These are phyloP conservation scores for Diplogelasinospora grovesii DNA, from an alignment of 495 filamentous ascomycete genomes.

Conservation along the genomic window DNA sequence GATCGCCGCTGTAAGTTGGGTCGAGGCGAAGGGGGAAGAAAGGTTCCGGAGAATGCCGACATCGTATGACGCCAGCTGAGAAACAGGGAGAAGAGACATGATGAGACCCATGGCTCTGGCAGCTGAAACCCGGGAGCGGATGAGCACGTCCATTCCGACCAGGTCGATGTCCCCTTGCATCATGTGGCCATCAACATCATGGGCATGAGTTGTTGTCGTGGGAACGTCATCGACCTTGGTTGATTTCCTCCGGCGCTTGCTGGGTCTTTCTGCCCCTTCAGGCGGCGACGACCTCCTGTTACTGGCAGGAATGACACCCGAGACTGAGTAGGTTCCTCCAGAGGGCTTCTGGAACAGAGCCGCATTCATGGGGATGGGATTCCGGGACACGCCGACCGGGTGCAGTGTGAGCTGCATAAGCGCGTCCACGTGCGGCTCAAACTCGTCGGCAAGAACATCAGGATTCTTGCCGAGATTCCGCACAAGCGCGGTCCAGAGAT, in stretches of 20 bases:
- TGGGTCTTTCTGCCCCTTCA: conserved; percentile 36
- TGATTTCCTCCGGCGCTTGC: conserved; percentile 73
- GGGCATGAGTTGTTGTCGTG: conserved; percentile 50
- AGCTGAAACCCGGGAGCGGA: conserved; percentile 81
- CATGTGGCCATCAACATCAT: conserved; percentile 97
- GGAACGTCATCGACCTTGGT: conserved; percentile 72
- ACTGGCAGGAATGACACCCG: conserved; percentile 36
- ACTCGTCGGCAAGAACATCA: conserved; percentile 54
- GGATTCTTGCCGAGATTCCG: conserved; percentile 55
- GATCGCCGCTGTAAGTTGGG: conserved; percentile 76
- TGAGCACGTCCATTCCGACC: conserved; percentile 78
- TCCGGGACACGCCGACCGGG: conserved; percentile 82
- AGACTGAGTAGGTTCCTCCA: conserved; percentile 66
- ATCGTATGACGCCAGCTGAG: conserved; percentile 46
- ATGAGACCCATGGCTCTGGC: conserved; percentile 74
- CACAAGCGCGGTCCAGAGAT: conserved; percentile 79
- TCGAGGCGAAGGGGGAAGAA: conserved; percentile 66
- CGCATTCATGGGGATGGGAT: conserved; percentile 85
- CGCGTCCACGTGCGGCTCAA: conserved; percentile 63
- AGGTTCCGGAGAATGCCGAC: conserved; percentile 56
- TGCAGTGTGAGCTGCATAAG: conserved; percentile 75
- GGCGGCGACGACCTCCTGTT: conserved; percentile 58
- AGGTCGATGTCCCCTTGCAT: conserved; percentile 93
- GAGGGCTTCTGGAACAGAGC: conserved; percentile 88
- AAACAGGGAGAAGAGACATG: conserved; percentile 55